These are phyloP conservation scores for Fusarium sp. DNA, from an alignment of 2,329 filamentous ascomycete genomes.

Conservation along the genomic window DNA sequence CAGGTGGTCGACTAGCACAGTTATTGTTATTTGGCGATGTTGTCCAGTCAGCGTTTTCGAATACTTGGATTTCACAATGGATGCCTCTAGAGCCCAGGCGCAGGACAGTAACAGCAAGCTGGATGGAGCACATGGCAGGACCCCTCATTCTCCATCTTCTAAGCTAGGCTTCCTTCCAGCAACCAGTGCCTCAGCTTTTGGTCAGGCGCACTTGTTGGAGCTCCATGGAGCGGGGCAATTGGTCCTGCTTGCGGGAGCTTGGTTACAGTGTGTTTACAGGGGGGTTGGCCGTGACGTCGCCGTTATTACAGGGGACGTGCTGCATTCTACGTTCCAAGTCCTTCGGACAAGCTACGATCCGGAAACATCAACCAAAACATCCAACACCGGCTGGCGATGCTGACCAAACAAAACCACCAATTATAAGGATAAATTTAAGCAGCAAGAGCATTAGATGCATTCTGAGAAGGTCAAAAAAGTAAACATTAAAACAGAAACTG, in stretches of 20 bases:
- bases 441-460: neutral
- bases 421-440: neutral
- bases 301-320: conserved; percentile 6
- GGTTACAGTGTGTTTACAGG: conserved; percentile 8
- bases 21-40: conserved; percentile 22
- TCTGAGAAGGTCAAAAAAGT: neutral
- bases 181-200: conserved; percentile 36
- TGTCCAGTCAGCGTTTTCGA: conserved; percentile 35
- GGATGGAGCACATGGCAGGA: conserved; percentile 25
- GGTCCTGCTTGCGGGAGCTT: conserved; percentile 1
- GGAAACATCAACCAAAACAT: neutral
- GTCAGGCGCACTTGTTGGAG: conserved; percentile 32
- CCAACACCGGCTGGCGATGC: neutral
- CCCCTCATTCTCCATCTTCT: conserved; percentile 33
- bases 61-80: conserved; percentile 14
- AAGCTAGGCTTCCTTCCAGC: conserved; percentile 4
- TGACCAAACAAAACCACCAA: neutral
- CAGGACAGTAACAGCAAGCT: neutral
- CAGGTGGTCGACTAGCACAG: neutral
- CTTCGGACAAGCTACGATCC: neutral
- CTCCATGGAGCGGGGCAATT: conserved; percentile 19
- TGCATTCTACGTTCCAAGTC: conserved; percentile 7
- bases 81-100: neutral
- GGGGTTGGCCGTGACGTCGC: conserved; percentile 27
- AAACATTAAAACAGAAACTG: neutral